Conservation (phyloP, 78 protist species). For the Chrysochromulina parva region DNA sequence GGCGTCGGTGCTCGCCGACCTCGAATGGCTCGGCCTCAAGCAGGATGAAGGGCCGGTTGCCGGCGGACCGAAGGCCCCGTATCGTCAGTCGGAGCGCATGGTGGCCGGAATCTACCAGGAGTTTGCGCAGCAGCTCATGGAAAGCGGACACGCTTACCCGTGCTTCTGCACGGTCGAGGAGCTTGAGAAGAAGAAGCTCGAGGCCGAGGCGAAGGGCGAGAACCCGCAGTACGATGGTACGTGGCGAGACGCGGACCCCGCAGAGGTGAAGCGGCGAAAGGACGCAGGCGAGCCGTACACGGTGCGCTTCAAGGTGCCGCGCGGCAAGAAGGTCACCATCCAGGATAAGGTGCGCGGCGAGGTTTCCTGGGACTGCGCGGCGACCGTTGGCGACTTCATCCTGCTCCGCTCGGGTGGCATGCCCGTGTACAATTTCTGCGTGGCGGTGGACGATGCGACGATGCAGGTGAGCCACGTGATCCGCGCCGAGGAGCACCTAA, state of each 20-base stretch:
- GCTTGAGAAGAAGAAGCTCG: constrained; percentile 35
- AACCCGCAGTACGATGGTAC: constrained; percentile 43
- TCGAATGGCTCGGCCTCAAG: constrained; percentile 37
- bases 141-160: constrained; percentile 15
- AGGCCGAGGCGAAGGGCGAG: constrained; percentile 31
- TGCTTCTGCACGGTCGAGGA: constrained; percentile 52
- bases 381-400: constrained; percentile 50
- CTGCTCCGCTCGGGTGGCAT: constrained; percentile 44
- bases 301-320: constrained; percentile 26
- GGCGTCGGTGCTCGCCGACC: constrained; percentile 32
- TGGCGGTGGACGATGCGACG: constrained; percentile 42
- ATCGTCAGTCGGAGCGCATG: constrained; percentile 49
- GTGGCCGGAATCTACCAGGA: constrained; percentile 1
- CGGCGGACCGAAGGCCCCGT: constrained; percentile 20
- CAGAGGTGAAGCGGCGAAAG: neutral
- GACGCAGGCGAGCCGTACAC: constrained; percentile 17
- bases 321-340: constrained; percentile 21
- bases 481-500: constrained; percentile 55
- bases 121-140: constrained; percentile 33
- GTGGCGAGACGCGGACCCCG: constrained; percentile 53
- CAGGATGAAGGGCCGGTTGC: constrained; percentile 40
- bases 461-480: constrained; percentile 31
- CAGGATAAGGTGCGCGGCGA: constrained; percentile 18
- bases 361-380: neutral
- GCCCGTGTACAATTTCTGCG: constrained; percentile 48